Base-by-base conservation (phyloP, 805 yeast species). In the Kazachstania psychrophila region DNA sequence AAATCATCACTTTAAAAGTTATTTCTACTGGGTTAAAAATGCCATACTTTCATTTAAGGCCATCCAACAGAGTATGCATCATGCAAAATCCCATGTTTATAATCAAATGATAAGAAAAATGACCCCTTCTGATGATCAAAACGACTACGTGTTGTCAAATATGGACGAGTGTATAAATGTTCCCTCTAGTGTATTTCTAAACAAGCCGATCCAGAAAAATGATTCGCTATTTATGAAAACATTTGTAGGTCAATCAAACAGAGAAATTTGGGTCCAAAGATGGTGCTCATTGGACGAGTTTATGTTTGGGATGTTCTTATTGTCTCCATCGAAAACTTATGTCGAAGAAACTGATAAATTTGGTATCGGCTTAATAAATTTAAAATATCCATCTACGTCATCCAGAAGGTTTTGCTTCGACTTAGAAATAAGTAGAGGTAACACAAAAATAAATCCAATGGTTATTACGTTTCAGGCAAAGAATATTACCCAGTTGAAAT, bases 331-430 rank as follows among this genome's bases (percentile, higher is more conserved):
- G 6, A 69, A 72, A 31, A 73, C 75, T 0, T 80, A 65, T 52
- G 96, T 89, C 3, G 88, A 85, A 51, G 96, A 89, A 60, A 72
- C 87, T 8, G 95, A 85, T 54, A 85, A 85, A 49, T 72, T 86
- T 41, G 95, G 95, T 3, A 73, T 88, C 1, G 62, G 81, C n/a
- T 58, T 83, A 19, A 77, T 85, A 37, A 76, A 72, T 49, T 70
- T 78, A 11, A 63, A 74, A 38, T 79, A 76, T 50, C 31, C 34
- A 4, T 73, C 81, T 1, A 71, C 70, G 36, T 92, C 82, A 49
- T 85, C 79, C 31, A 44, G 95, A 35, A 68, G 85, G 43, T 84
- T 78, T 59, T 84, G 95, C 50, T 84, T 88, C 52, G 87, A 81
- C 51, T 54, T 87, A 12, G 75, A 75, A 39, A 82, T 94, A 0